A percentile compares a stretch with the other conserved stretches of the same genome.
These are phyloP conservation scores for Cordyceps pruinosa DNA, from an alignment of 2,329 filamentous ascomycete species.

Conservation along the genomic window DNA sequence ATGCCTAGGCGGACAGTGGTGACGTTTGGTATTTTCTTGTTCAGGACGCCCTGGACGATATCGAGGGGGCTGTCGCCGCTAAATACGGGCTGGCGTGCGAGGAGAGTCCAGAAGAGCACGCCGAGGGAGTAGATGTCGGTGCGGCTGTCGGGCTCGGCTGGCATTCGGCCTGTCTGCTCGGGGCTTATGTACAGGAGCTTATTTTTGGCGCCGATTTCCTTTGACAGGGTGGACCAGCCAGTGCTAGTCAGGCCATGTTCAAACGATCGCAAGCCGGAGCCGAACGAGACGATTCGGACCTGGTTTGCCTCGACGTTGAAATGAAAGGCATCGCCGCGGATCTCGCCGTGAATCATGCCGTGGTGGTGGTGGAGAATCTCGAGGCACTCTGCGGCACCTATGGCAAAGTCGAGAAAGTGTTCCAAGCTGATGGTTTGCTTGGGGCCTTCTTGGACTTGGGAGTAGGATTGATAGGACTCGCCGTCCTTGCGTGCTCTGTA, in stretches of 20 bases:
- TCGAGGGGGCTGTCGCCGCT: conserved; percentile 75
- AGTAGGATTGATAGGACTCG: conserved; percentile 41
- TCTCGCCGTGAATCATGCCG: conserved; percentile 82
- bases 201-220: conserved; percentile 77
- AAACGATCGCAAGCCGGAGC: conserved; percentile 79
- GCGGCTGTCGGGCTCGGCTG: conserved; percentile 81
- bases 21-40: conserved; percentile 68
- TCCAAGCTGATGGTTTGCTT: conserved; percentile 61
- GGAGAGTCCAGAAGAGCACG: conserved; percentile 78
- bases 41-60: conserved; percentile 83
- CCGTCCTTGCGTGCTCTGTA: conserved; percentile 50
- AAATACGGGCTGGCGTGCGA: conserved; percentile 75
- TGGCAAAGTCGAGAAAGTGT: conserved; percentile 82
- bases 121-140: conserved; percentile 93
- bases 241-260: conserved; percentile 82
- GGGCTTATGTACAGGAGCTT: conserved; percentile 90
- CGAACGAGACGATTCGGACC: conserved; percentile 78
- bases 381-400: conserved; percentile 77
- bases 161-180: conserved; percentile 89
- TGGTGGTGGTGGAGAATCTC: conserved; percentile 88
- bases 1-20: conserved; percentile 74
- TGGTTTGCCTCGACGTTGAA: conserved; percentile 63
- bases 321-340: conserved; percentile 85
- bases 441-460: conserved; percentile 39
- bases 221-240: conserved; percentile 78